Evolutionary conservation across 2,329 filamentous ascomycete genomes (phyloP), one percentile per base, ranked within the genome.

Genomic region (Pezicula neosporulosa): DNA sequence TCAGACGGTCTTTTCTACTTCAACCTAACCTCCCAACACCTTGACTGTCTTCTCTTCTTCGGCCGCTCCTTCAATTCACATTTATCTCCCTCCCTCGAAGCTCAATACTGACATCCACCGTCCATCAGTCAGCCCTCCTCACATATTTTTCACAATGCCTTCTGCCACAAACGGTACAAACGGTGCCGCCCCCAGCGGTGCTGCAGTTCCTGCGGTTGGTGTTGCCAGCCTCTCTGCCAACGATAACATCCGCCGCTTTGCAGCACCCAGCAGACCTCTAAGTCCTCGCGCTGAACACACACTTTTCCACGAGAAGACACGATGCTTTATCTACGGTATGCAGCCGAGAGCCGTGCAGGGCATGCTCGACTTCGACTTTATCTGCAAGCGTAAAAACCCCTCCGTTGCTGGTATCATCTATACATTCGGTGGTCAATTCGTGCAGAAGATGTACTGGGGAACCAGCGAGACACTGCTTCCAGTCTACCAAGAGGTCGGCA

Each of bases 381-480:
- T 99, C 78, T 99, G 94, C 91, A 97, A 97, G 86, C 90, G 94
- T 68, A 83, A 86, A 71, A 95, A 89, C 55, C 94, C 94, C 60
- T 99, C 94, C 53, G 94, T 99, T 53, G 94, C 94, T 62, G 94
- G 92, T 71, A 97, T 99, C 77, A 97, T 99, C 82, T 99, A 99
- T 82, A 97, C 94, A 66, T 99, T 99, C 70, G 94, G 94, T 72
- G 94, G 94, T 63, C 94, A 99, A 78, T 99, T 99, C 85, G 94
- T 99, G 72, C 97, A 91, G 86, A 99, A 99, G 87, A 97, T 99
- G 94, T 99, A 99, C 89, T 99, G 94, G 94, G 94, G 94, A 69
- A 99, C 94, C 70, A 97, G 91, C 78, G 94, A 99, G 82, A 99
- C 94, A 58, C 86, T 99, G 61, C 85, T 99, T 65, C 94, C 94